A percentile compares a stretch with the other conserved stretches of the same genome.
These are phyloP conservation scores for Tubosaeta sp. DNA, from an alignment of 768 basidiomycete genomes.

Conservation along the genomic window DNA sequence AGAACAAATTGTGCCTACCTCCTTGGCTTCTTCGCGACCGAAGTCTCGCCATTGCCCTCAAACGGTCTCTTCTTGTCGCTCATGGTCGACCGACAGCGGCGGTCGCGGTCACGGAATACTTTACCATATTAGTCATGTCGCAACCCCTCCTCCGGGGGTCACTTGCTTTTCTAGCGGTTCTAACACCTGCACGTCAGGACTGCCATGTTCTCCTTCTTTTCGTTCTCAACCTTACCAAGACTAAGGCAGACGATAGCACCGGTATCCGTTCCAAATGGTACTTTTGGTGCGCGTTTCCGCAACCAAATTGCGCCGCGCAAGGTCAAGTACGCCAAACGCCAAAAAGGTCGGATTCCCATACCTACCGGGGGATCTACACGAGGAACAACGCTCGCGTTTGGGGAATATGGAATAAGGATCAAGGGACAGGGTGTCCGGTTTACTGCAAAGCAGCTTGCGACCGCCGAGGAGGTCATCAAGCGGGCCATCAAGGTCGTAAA, in stretches of 20 bases:
- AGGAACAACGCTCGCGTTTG: conserved; percentile 88
- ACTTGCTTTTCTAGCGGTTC: not conserved
- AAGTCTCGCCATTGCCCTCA: conserved; percentile 49
- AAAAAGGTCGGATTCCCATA: conserved; percentile 85
- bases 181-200: not conserved
- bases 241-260: conserved; percentile 10
- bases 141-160: conserved; percentile 22
- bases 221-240: conserved; percentile 12
- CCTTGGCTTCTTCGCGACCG: conserved; percentile 57
- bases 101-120: not conserved
- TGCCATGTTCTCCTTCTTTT: conserved; percentile 21
- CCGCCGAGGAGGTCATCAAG: conserved; percentile 84
- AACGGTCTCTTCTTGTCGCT: conserved; percentile 62
- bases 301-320: conserved; percentile 76
- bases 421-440: conserved; percentile 77
- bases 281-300: conserved; percentile 34
- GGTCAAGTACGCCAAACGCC: conserved; percentile 81
- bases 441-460: conserved; percentile 84
- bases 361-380: conserved; percentile 88
- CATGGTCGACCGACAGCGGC: conserved; percentile 43
- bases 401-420: conserved; percentile 89
- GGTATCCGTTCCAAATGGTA: conserved; percentile 9
- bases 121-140: not conserved
- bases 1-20: conserved; percentile 40
- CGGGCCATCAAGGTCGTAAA: conserved; percentile 87